Percentiles rank a stretch among this genome's conserved stretches.
phyloP scores from a whole-genome alignment of 495 filamentous ascomycete genomes.

The Letharia columbiana region DNA sequence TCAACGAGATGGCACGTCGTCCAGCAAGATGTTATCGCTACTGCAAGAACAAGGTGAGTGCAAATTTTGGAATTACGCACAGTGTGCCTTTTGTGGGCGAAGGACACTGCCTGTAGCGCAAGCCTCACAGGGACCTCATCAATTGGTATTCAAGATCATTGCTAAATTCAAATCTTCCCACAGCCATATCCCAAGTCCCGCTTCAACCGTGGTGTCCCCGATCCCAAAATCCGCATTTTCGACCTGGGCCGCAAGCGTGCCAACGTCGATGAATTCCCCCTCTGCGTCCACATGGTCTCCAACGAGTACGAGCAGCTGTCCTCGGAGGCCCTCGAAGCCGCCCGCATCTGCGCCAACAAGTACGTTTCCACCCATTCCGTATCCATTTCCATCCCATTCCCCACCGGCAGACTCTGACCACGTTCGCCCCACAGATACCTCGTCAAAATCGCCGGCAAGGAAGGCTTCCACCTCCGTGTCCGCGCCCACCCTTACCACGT shows the following conservation, averaged over 20 bases:
- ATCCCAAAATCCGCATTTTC: constrained; percentile 99
- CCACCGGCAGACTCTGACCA: constrained; percentile 17
- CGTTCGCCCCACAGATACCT: constrained; percentile 54
- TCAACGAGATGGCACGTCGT: constrained; percentile 90
- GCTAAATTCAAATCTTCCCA: constrained; percentile 16
- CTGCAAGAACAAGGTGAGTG: constrained; percentile 99
- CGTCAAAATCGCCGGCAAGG: constrained; percentile 94
- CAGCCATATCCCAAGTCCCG: constrained; percentile 98
- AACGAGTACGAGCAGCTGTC: constrained; percentile 99
- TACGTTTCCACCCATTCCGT: constrained; percentile 33
- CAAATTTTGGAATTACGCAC: neutral
- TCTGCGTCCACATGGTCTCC: constrained; percentile 96
- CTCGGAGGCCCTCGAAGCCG: constrained; percentile 96
- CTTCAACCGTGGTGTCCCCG: constrained; percentile 99
- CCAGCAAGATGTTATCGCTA: constrained; percentile 99
- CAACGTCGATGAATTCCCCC: constrained; percentile 95
- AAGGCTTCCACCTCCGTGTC: constrained; percentile 97
- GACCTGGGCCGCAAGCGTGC: constrained; percentile 98
- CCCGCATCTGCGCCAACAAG: constrained; percentile 99
- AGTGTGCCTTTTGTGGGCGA: neutral
- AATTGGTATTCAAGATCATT: neutral
- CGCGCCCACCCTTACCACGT: constrained; percentile 99
- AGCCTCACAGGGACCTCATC: neutral
- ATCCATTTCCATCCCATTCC: neutral
- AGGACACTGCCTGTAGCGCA: neutral